Evolutionary conservation across 148 eudicot genomes (phyloP), one percentile per base, ranked within the genome.

Genomic region (Nyssa sinensis): DNA sequence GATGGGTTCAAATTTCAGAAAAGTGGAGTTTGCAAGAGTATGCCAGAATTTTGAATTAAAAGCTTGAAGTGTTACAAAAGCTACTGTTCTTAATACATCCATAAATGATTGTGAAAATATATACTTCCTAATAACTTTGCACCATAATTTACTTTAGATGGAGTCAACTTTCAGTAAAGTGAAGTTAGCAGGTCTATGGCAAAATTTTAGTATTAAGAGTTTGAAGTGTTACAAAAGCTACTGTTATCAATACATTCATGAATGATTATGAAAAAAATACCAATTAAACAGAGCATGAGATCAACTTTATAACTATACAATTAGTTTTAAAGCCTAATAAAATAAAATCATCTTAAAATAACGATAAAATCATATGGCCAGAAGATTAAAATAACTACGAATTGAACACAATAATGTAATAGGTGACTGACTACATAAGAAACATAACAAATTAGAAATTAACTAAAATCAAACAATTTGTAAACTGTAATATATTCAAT

Each of bases 91-190:
- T 19, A 72, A 19, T 72, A 37, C 27, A 41, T 4, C 25, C 21
- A 24, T 66, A n/a, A 66, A 39, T 24, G 1, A 25, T 41, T 66
- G 31, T 16, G 30, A 21, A 57, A 61, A 25, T 34, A 14, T 7
- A 12, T 35, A 59, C 41, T 69, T n/a, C n/a, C n/a, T n/a, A n/a
- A n/a, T n/a, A n/a, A n/a, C 41, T 57, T 75, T 24, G 37, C 13
- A 60, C 37, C 30, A 37, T n/a, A 33, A 44, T 47, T 57, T 47
- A 68, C 29, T 47, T 61, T 34, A n/a, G 21, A 68, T 29, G 65
- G 17, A 19, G 10, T n/a, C 64, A 32, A 33, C 14, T 33, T 28
- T 47, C 19, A 70, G 19, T 21, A 64, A 77, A 55, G 58, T 58
- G 66, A 32, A 57, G 57, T 24, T 64, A 31, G 29, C 24, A 63